phyloP scores from a whole-genome alignment of 345 rosid genomes.

The Populus simonii region DNA sequence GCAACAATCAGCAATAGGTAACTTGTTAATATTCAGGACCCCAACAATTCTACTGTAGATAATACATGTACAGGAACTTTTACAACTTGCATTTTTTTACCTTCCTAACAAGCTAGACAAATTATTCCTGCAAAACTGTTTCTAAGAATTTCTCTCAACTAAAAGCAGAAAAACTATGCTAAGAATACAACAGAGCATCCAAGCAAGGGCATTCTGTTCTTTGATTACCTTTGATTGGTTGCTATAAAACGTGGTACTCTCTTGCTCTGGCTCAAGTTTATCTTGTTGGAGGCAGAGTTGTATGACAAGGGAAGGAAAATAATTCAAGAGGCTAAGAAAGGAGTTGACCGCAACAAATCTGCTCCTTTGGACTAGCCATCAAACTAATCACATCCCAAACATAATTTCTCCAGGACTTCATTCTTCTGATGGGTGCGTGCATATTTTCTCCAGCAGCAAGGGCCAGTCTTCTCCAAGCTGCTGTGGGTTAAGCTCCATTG shows the following conservation, averaged over 20 bases:
- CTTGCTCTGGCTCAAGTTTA: neutral
- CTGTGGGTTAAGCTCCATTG: constrained; percentile 48
- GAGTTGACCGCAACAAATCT: neutral
- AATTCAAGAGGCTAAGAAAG: constrained; percentile 7
- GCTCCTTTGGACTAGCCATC: constrained; percentile 13
- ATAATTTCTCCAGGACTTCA: constrained; percentile 12
- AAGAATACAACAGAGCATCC: constrained; percentile 30
- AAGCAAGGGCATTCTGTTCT: constrained; percentile 18
- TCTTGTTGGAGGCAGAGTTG: constrained; percentile 8
- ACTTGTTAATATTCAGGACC: constrained; percentile 18
- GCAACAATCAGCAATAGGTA: constrained; percentile 10
- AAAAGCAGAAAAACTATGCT: constrained; percentile 31
- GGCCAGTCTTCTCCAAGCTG: constrained; percentile 55
- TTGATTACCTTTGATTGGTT: constrained; percentile 23
- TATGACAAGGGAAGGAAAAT: neutral
- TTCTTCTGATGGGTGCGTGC: constrained; percentile 18
- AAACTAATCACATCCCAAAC: constrained; percentile 5
- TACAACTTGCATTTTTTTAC: constrained; percentile 26
- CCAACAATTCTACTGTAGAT: constrained; percentile 20
- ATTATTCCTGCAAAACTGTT: constrained; percentile 43
- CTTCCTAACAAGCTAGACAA: constrained; percentile 30
- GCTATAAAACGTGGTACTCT: constrained; percentile 16
- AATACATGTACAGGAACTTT: constrained; percentile 24
- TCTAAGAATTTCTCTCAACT: constrained; percentile 22
- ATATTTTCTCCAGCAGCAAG: constrained; percentile 45